Base-by-base conservation (phyloP, 2,329 filamentous ascomycete genomes). In the Pleomassaria siparia region DNA sequence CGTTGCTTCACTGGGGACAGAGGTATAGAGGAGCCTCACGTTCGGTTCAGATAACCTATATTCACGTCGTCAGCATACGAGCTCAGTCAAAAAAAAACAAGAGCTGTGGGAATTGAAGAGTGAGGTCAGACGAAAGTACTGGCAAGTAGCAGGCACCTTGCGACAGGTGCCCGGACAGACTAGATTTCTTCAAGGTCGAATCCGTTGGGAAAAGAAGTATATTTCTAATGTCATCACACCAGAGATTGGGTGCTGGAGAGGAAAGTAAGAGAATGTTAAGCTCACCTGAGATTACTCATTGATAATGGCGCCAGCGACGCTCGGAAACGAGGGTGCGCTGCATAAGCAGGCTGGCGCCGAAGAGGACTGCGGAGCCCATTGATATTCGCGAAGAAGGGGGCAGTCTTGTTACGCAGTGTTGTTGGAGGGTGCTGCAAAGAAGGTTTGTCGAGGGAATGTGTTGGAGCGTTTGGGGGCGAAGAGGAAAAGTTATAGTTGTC, bases 121-220 rank as follows among this genome's bases (percentile, higher is more conserved):
- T 53, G 58, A 58, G 58, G 75, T 90, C 87, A 90, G 87, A 88
- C 84, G 84, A 81, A 76, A 74, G 86, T 91, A 91, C 88, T 91
- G 88, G 88, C 88, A 88, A 91, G 88, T 91, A 91, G 86, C 88
- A 89, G 85, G 83, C 80, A 68, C 72, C 78, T 76, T 78, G 80
- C 75, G 76, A 77, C 71, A 74, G 74, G 74, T 75, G 67, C 77
- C 83, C 85, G 85, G 83, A 81, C 76, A 86, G 81, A 80, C 78
- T 76, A 76, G 69, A 59, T 77, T 85, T 89, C 85, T 83, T 90
- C 88, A 91, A 86, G 85, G 86, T 84, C 88, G 88, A 89, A 81
- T 91, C 86, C 76, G 86, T 80, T 85, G 81, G 86, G 86, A 88
- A 90, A 91, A 89, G 87, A 91, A 91, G 87, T 87, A 71, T 77